Evolutionary conservation across 2,329 filamentous ascomycete species (phyloP).

Genomic region (Helotiales sp.): DNA sequence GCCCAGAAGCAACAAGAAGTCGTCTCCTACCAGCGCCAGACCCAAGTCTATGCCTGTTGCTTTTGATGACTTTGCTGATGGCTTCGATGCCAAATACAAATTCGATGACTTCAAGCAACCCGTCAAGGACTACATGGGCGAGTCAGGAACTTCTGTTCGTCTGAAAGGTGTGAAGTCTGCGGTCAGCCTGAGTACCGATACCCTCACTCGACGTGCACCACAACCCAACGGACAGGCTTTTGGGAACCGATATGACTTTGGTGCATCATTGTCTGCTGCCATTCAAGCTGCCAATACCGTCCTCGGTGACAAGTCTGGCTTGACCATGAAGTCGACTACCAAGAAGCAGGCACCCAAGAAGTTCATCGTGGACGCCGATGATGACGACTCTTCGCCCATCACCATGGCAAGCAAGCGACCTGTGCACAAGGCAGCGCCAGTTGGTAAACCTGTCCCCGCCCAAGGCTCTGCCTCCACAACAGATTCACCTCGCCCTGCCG

Average conservation of each 20-base stretch:
- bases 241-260: conserved; percentile 93
- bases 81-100: conserved; percentile 52
- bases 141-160: conserved; percentile 63
- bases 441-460: conserved; percentile 36
- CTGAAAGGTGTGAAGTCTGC: conserved; percentile 73
- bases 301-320: conserved; percentile 60
- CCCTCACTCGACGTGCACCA: conserved; percentile 47
- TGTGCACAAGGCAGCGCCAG: conserved; percentile 29
- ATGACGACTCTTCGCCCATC: conserved; percentile 31
- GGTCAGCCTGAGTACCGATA: conserved; percentile 55
- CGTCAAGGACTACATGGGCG: conserved; percentile 66
- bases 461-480: conserved; percentile 43
- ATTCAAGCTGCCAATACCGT: conserved; percentile 74
- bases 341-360: conserved; percentile 33
- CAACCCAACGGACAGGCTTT: conserved; percentile 75
- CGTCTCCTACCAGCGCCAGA: conserved; percentile 52
- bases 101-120: conserved; percentile 61
- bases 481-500: conserved; percentile 56
- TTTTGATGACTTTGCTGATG: conserved; percentile 72
- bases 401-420: conserved; percentile 8
- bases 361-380: conserved; percentile 26
- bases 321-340: conserved; percentile 49
- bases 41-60: conserved; percentile 58
- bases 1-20: conserved; percentile 68
- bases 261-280: conserved; percentile 85